Conservation (phyloP, 352 stramenopile species). For the Pythium guiyangense region DNA sequence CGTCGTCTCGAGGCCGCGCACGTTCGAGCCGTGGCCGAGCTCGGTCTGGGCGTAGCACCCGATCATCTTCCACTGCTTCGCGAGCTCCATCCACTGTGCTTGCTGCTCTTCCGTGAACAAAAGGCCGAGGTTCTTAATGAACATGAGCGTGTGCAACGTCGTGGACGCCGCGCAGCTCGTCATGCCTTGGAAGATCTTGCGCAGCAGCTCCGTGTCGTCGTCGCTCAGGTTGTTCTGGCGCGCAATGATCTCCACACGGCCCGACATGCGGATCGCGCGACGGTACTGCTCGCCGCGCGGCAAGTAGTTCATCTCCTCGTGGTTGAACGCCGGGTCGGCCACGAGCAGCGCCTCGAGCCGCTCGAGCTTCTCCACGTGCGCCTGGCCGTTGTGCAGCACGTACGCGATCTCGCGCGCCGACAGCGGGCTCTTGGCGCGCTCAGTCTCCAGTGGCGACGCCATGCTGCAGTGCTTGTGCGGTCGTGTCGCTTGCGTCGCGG, state of each 20-base stretch:
- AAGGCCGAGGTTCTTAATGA: conserved; percentile 58
- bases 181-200: too few relatives aligned
- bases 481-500: too few relatives aligned
- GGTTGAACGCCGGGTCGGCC: conserved; percentile 48
- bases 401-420: too few relatives aligned
- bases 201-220: too few relatives aligned
- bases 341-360: conserved; percentile 56
- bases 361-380: conserved; percentile 49
- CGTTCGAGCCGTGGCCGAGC: conserved; percentile 93
- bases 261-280: too few relatives aligned
- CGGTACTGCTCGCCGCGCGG: too few relatives aligned
- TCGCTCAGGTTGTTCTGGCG: too few relatives aligned
- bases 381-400: conserved; percentile 44
- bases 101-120: conserved; percentile 25
- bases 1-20: conserved; percentile 88
- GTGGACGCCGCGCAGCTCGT: conserved; percentile 52
- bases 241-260: too few relatives aligned
- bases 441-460: conserved; percentile 13
- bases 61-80: conserved; percentile 57
- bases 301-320: too few relatives aligned
- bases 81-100: background rate
- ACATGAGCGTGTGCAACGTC: conserved; percentile 69
- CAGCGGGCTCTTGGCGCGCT: too few relatives aligned
- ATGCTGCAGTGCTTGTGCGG: background rate
- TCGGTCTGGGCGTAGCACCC: conserved; percentile 96